Conservation (phyloP, 768 basidiomycete species). For the Gymnopilus dilepis region DNA sequence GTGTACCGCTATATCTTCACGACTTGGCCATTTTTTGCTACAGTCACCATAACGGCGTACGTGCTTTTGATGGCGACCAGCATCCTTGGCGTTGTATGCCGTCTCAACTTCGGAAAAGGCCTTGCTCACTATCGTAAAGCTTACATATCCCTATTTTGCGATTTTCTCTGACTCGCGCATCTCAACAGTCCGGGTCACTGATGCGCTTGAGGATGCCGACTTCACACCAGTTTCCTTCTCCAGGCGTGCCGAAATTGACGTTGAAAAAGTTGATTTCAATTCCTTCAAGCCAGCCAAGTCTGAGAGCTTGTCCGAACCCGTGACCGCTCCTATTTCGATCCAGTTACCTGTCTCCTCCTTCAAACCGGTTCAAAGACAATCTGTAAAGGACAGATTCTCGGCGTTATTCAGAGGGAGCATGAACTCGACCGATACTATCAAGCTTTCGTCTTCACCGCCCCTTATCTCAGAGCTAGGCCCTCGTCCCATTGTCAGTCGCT, state of each 20-base stretch:
- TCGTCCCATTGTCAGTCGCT: constrained; percentile 4
- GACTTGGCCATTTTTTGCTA: constrained; percentile 55
- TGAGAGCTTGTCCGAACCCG: neutral
- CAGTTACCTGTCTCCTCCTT: constrained; percentile 5
- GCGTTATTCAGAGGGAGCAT: neutral
- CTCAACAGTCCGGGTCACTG: constrained; percentile 42
- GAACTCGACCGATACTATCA: constrained; percentile 20
- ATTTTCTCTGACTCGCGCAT: neutral
- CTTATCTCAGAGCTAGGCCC: constrained; percentile 30
- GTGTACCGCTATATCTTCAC: constrained; percentile 49
- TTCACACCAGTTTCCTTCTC: constrained; percentile 50
- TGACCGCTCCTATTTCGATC: constrained; percentile 2
- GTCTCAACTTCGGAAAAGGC: constrained; percentile 59
- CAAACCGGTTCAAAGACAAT: constrained; percentile 6
- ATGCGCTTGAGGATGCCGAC: constrained; percentile 46
- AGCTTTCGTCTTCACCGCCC: constrained; percentile 35
- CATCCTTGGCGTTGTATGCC: constrained; percentile 52
- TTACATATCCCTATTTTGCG: neutral
- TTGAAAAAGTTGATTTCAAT: constrained; percentile 23
- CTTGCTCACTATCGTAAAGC: constrained; percentile 56
- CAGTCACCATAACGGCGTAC: constrained; percentile 48
- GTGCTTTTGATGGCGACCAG: constrained; percentile 45
- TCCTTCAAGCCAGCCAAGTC: neutral
- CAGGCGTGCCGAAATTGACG: constrained; percentile 25
- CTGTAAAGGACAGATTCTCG: neutral